Base-by-base conservation (phyloP, 441 rosid species). In the Cnidoscolus chayamansa region DNA sequence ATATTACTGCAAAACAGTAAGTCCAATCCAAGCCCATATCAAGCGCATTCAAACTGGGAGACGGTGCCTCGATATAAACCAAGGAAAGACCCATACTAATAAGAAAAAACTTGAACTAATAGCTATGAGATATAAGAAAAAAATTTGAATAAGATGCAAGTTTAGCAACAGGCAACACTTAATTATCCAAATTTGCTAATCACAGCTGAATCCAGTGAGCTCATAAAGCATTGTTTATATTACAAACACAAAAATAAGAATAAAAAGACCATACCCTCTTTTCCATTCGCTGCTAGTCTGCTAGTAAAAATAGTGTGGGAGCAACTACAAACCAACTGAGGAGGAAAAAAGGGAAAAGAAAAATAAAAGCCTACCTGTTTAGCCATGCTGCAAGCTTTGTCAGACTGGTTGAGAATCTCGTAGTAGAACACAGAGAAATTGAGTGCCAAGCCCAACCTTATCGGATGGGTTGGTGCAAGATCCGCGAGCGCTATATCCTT, bases 381-480 rank as follows among this genome's bases (percentile, higher is more conserved):
- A 47, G 94, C 97, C 97, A 92, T 86, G 88, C 86, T 82, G 82
- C 97, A 92, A 19, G 97, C 97, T 72, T 86, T 90, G 32, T 92
- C 97, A 40, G 96, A 81, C 60, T 88, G 91, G 72, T 88, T 92
- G 74, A 89, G 96, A 77, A 92, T 92, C 86, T 90, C 96, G 63
- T 89, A 92, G 81, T 90, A 90, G 72, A 92, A 92, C 77, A 92
- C 97, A 0, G 97, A 90, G 87, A 88, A 92, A 75, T 90, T 92
- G 35, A 91, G 85, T 0, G 97, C 95, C 49, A 91, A 77, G 12
- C 97, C 97, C 74, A 89, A 79, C 79, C 96, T 84, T 65, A 92
- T 89, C 0, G 97, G 97, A 78, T 92, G 97, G 35, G 97, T 92
- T 25, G 97, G 91, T 59, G 97, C 85, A 65, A 92, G 90, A 85